Evolutionary conservation across 495 filamentous ascomycete species (phyloP), one percentile per base, ranked within the genome.

Genomic region (Xylaria bambusicola): DNA sequence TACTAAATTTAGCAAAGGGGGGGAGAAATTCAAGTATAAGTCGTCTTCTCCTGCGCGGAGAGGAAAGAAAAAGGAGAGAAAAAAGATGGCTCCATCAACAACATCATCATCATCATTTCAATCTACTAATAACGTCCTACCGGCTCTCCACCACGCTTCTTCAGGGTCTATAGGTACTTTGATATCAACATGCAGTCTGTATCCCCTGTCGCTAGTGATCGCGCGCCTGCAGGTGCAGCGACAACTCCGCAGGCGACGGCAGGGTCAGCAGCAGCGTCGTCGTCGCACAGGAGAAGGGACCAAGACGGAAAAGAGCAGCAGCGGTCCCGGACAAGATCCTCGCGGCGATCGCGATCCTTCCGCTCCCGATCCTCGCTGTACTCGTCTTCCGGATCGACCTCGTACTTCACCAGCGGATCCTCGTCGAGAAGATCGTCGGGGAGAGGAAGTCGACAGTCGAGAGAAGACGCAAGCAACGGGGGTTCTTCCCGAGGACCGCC

Each of bases 171-270:
- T 85, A 13, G 92, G 91, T 15, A 87, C 90, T 2, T 86, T 90
- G 10, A 82, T 95, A 50, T 92, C 92, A 2, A 93, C 92, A 66
- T 73, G 93, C 48, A 73, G 85, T 42, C 85, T 88, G 9, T 96
- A 96, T 70, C 93, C 93, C 2, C 82, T 97, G 23, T 88, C 89
- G 67, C 81, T 96, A n/a, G 86, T 93, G 55, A 87, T 92, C 59
- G 91, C 92, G 15, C 83, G 92, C 12, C 82, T 96, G 4, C 92
- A 96, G 73, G 89, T 90, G 12, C 91, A 96, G 71, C 81, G 83
- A 40, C 85, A 84, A 57, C 75, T 86, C 23, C 78, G 72, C 4
- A 68, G 70, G 18, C 78, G 73, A 3, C 69, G 70, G 1, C 73
- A 81, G 23, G 63, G 21, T 18, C 13, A 21, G 10, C 10, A 21